These are phyloP conservation scores for Butyriboletus regius DNA, from an alignment of 1,284 basidiomycete genomes.

Conservation along the genomic window DNA sequence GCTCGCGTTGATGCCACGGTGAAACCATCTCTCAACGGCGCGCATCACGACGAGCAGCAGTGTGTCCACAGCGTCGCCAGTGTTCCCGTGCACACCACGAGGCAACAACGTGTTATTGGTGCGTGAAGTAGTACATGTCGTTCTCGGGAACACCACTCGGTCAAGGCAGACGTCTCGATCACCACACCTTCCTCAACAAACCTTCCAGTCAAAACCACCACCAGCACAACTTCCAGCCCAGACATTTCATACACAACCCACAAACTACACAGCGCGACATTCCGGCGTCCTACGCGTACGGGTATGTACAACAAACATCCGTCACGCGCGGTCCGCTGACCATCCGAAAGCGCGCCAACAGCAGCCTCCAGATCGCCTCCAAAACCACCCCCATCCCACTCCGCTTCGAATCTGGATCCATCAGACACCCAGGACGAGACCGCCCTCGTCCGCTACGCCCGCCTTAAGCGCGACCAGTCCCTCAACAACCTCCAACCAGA, in stretches of 20 bases:
- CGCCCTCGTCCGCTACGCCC: conserved; percentile 45
- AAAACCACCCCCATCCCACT: conserved; percentile 34
- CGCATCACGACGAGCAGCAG: conserved; percentile 12
- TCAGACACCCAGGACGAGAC: conserved; percentile 35
- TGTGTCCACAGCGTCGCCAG: background rate
- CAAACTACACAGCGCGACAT: conserved; percentile 35
- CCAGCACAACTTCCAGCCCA: conserved; percentile 22
- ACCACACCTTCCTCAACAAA: conserved; percentile 66
- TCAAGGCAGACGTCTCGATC: conserved; percentile 77
- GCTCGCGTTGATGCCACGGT: background rate
- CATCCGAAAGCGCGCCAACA: conserved; percentile 47
- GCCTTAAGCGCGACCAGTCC: conserved; percentile 46
- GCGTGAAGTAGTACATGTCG: conserved; percentile 54
- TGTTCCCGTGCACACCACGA: conserved; percentile 6
- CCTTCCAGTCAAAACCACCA: conserved; percentile 31
- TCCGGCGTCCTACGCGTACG: conserved; percentile 60
- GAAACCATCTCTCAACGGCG: conserved; percentile 5
- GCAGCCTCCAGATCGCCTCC: conserved; percentile 54
- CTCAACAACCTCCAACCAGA: conserved; percentile 49
- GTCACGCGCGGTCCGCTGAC: background rate
- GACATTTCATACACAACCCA: conserved; percentile 25
- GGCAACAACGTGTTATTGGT: conserved; percentile 17
- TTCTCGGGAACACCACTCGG: conserved; percentile 73
- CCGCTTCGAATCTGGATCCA: conserved; percentile 36
- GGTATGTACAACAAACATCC: conserved; percentile 38